Evolutionary conservation across 805 yeast species (phyloP).

Genomic region (Maudiozyma bulderi): DNA sequence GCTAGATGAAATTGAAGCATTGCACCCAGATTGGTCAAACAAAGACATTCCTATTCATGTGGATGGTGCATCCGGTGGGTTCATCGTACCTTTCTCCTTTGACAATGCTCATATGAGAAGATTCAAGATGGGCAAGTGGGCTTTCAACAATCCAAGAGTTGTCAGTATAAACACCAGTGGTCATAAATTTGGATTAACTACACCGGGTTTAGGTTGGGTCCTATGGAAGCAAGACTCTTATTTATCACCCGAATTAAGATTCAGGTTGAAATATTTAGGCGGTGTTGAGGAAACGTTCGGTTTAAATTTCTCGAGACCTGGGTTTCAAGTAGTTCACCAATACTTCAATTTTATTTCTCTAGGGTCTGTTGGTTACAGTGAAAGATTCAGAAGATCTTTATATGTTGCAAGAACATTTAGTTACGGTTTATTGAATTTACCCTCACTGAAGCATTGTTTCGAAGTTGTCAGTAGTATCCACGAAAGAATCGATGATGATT

Average conservation of each 20-base stretch:
- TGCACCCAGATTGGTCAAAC: conserved; percentile 23
- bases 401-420: conserved; percentile 59
- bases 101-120: conserved; percentile 44
- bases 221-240: conserved; percentile 59
- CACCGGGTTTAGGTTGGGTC: conserved; percentile 92
- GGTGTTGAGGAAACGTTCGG: conserved; percentile 82
- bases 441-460: conserved; percentile 57
- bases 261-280: conserved; percentile 76
- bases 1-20: conserved; percentile 53
- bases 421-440: conserved; percentile 37
- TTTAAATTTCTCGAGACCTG: conserved; percentile 85
- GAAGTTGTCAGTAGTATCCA: conserved; percentile 74
- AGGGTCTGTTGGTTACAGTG: conserved; percentile 64
- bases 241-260: conserved; percentile 64
- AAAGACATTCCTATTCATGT: conserved; percentile 76
- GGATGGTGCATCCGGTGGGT: conserved; percentile 89
- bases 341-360: conserved; percentile 67
- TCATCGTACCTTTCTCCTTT: conserved; percentile 74
- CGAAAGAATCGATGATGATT: conserved; percentile 36
- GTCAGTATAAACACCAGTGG: conserved; percentile 83
- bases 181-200: conserved; percentile 83
- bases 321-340: conserved; percentile 82
- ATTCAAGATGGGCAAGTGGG: conserved; percentile 43
- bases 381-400: conserved; percentile 51
- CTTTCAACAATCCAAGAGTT: conserved; percentile 68